Conservation (phyloP, 495 filamentous ascomycete genomes). For the Penicillium canariense region DNA sequence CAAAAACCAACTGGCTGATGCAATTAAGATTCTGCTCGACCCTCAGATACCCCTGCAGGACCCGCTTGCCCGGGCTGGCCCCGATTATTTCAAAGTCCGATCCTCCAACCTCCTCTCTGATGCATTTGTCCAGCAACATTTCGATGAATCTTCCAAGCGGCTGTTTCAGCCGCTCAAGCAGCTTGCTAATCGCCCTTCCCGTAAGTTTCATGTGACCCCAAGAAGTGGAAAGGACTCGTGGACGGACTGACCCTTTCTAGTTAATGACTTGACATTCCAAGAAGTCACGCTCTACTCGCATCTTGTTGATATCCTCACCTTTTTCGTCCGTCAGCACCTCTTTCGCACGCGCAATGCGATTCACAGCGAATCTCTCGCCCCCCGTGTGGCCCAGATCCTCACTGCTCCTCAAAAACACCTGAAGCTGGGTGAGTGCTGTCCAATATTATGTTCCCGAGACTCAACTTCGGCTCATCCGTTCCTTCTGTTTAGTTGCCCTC, state of each 20-base stretch:
- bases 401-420: slow-evolving; percentile 86
- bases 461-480: background rate
- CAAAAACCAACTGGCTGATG: slow-evolving; percentile 93
- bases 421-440: slow-evolving; percentile 68
- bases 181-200: slow-evolving; percentile 61
- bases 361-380: slow-evolving; percentile 71
- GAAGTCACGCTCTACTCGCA: slow-evolving; percentile 87
- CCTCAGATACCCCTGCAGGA: slow-evolving; percentile 66
- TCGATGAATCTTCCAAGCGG: slow-evolving; percentile 81
- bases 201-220: slow-evolving; percentile 40
- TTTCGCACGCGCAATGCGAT: slow-evolving; percentile 88
- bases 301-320: slow-evolving; percentile 91
- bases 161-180: slow-evolving; percentile 86
- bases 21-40: slow-evolving; percentile 90
- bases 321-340: slow-evolving; percentile 86
- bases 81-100: slow-evolving; percentile 67
- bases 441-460: background rate
- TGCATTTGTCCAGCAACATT: slow-evolving; percentile 79
- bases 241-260: slow-evolving; percentile 33
- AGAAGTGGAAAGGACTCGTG: background rate
- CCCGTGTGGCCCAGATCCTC: slow-evolving; percentile 80
- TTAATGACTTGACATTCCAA: slow-evolving; percentile 64
- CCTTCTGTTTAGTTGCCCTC: slow-evolving; percentile 58
- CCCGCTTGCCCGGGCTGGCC: slow-evolving; percentile 61
- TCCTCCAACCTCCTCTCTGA: slow-evolving; percentile 75